Conservation (phyloP, 129 eudicot genomes). For the Helichrysum umbraculigerum region DNA sequence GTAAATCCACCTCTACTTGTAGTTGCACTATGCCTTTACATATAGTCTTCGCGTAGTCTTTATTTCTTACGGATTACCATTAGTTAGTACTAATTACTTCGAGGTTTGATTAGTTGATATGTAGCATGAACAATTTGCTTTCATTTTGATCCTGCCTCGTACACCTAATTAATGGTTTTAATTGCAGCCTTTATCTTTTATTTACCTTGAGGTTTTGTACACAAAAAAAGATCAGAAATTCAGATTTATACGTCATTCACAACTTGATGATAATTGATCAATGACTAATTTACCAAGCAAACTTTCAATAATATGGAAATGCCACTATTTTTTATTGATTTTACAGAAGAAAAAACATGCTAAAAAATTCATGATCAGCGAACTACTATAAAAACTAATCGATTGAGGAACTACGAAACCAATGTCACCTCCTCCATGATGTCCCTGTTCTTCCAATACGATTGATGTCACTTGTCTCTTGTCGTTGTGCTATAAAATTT, state of each 20-base stretch:
- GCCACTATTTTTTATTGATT: neutral
- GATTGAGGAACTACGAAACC: neutral
- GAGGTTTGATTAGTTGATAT: neutral
- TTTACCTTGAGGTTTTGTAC: neutral
- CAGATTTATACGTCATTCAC: too few species aligned
- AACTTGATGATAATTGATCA: neutral
- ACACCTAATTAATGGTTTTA: neutral
- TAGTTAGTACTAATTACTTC: neutral
- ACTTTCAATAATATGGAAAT: neutral
- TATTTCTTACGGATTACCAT: too few species aligned
- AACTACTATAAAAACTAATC: constrained; percentile 5
- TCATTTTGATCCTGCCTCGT: neutral
- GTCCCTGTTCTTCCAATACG: constrained; percentile 16
- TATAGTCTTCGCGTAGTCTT: too few species aligned
- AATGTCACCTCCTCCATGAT: constrained; percentile 17
- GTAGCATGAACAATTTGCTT: neutral
- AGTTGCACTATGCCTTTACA: too few species aligned
- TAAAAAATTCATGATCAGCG: neutral
- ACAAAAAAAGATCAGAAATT: too few species aligned
- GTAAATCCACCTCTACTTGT: too few species aligned
- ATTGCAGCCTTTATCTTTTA: neutral
- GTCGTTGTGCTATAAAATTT: neutral
- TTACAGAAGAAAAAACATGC: neutral
- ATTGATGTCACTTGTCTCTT: constrained; percentile 11
- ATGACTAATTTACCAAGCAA: neutral